These are phyloP conservation scores for Amanita subjunquillea DNA, from an alignment of 768 basidiomycete genomes.

Conservation along the genomic window DNA sequence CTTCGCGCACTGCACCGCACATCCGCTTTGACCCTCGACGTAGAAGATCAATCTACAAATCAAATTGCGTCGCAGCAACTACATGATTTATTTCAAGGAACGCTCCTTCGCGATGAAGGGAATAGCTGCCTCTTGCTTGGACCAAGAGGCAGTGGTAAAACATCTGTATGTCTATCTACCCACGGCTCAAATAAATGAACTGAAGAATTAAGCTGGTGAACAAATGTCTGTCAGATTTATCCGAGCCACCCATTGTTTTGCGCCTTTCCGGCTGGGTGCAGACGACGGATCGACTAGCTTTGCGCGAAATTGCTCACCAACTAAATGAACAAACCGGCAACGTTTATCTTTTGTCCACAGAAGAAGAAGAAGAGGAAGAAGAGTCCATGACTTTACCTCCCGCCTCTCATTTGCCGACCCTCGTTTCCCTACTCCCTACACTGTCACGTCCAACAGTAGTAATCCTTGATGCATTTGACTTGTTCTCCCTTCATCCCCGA, in stretches of 20 bases:
- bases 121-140: constrained; percentile 89
- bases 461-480: constrained; percentile 86
- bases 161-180: constrained; percentile 36
- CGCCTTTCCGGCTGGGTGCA: constrained; percentile 83
- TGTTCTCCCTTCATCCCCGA: constrained; percentile 85
- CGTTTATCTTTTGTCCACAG: constrained; percentile 34
- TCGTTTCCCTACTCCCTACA: constrained; percentile 71
- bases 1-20: constrained; percentile 4
- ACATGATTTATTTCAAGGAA: constrained; percentile 56
- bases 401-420: constrained; percentile 58
- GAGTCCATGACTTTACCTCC: constrained; percentile 37
- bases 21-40: constrained; percentile 5
- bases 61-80: constrained; percentile 46
- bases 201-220: constrained; percentile 34
- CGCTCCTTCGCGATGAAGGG: constrained; percentile 74
- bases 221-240: constrained; percentile 33
- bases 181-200: neutral
- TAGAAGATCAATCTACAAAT: constrained; percentile 34
- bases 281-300: constrained; percentile 77
- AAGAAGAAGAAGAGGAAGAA: constrained; percentile 24
- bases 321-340: constrained; percentile 67
- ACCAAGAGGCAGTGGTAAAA: constrained; percentile 81
- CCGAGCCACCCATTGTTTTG: constrained; percentile 55
- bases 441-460: constrained; percentile 74
- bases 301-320: constrained; percentile 86